Conservation (phyloP, 1,284 basidiomycete genomes). For the Melampsora larici-populina region DNA sequence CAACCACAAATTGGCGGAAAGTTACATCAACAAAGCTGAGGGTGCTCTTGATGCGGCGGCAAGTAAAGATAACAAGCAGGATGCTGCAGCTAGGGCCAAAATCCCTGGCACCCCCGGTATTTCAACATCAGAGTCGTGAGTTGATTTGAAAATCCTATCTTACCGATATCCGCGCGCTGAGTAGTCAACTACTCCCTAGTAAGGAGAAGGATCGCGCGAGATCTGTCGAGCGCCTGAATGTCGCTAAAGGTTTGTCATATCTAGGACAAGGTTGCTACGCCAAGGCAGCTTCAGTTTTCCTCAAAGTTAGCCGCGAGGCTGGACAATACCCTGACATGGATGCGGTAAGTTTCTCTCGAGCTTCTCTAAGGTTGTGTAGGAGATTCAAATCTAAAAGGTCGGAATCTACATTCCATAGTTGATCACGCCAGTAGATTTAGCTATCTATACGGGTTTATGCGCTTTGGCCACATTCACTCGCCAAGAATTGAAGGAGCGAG, state of each 20-base stretch:
- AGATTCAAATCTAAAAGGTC: not conserved
- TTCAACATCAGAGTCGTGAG: slow-evolving; percentile 46
- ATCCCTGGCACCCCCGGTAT: slow-evolving; percentile 33
- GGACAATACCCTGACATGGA: slow-evolving; percentile 5
- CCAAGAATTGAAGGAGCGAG: slow-evolving; percentile 63
- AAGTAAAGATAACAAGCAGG: slow-evolving; percentile 45
- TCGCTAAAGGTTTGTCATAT: slow-evolving; percentile 69
- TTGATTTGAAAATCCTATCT: slow-evolving; percentile 48
- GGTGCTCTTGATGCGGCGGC: slow-evolving; percentile 10
- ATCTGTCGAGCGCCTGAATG: slow-evolving; percentile 62
- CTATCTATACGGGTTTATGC: slow-evolving; percentile 75
- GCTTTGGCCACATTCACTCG: slow-evolving; percentile 72
- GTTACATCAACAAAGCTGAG: slow-evolving; percentile 20
- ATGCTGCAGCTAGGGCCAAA: slow-evolving; percentile 46
- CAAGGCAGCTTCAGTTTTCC: slow-evolving; percentile 68
- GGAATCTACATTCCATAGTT: slow-evolving; percentile 57
- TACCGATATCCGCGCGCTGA: slow-evolving; percentile 55
- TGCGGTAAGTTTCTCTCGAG: not conserved
- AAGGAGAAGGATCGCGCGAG: slow-evolving; percentile 47
- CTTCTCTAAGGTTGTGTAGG: not conserved
- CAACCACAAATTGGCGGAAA: slow-evolving; percentile 30
- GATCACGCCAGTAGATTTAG: slow-evolving; percentile 71
- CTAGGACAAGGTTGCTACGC: slow-evolving; percentile 70
- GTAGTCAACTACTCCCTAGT: slow-evolving; percentile 49
- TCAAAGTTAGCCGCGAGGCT: slow-evolving; percentile 55